phyloP scores from a whole-genome alignment of 2,329 filamentous ascomycete genomes.

The Penicillium sp. region DNA sequence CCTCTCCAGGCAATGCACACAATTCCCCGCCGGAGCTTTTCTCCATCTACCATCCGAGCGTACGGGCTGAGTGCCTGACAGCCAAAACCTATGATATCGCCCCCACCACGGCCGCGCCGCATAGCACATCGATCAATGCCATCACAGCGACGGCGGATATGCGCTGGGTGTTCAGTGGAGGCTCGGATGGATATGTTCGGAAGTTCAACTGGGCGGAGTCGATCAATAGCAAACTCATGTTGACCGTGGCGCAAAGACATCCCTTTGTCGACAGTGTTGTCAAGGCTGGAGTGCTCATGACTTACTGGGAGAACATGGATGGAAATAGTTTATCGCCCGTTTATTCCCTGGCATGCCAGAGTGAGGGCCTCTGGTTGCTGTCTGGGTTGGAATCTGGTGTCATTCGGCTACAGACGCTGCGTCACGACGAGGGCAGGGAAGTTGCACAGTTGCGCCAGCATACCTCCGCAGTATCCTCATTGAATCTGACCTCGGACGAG shows the following conservation, averaged over 20 bases:
- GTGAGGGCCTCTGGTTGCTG: conserved; percentile 84
- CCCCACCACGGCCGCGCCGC: conserved; percentile 92
- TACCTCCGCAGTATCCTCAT: conserved; percentile 84
- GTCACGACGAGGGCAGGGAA: conserved; percentile 90
- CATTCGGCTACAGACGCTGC: conserved; percentile 89
- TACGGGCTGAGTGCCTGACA: conserved; percentile 74
- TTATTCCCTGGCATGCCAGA: conserved; percentile 89
- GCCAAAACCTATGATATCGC: conserved; percentile 89
- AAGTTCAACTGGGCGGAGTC: conserved; percentile 96
- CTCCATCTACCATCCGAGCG: conserved; percentile 55
- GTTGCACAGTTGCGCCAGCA: conserved; percentile 80
- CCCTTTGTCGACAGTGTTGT: conserved; percentile 97
- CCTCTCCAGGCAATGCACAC: conserved; percentile 45
- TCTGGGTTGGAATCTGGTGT: conserved; percentile 85
- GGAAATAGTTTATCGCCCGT: conserved; percentile 73
- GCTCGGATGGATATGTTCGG: conserved; percentile 89
- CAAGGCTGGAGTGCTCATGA: conserved; percentile 90
- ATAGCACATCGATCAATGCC: conserved; percentile 92
- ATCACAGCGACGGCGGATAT: conserved; percentile 90
- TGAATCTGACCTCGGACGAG: conserved; percentile 80
- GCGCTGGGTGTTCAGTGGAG: conserved; percentile 91
- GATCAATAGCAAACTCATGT: conserved; percentile 86
- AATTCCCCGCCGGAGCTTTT: conserved; percentile 32
- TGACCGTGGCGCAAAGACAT: conserved; percentile 93
- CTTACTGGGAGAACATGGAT: conserved; percentile 98